Evolutionary conservation across 1,139 yeast genomes (phyloP).

Genomic region (Trichomonascaceae sp.): DNA sequence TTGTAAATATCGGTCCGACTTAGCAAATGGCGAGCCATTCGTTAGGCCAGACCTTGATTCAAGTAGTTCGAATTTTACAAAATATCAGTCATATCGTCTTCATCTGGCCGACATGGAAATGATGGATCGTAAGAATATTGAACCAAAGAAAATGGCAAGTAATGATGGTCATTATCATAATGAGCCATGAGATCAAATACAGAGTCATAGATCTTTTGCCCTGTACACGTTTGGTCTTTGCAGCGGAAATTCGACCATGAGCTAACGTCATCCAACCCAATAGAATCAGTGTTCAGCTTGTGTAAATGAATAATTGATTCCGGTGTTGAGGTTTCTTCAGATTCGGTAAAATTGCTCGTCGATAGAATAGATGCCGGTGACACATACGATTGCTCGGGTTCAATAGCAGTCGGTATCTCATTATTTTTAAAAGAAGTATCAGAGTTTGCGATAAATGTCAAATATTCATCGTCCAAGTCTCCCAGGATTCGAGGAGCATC

Average conservation of each 20-base stretch:
- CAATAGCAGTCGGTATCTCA: background rate
- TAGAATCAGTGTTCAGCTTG: background rate
- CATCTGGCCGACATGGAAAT: conserved; percentile 3
- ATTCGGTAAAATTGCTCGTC: background rate
- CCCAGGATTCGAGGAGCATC: background rate
- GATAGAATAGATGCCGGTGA: background rate
- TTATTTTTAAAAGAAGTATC: background rate
- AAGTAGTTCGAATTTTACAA: too few relatives aligned
- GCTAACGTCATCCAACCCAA: background rate
- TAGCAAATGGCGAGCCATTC: too few relatives aligned
- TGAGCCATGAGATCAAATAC: conserved; percentile 7
- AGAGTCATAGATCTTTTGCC: background rate
- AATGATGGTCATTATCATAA: conserved; percentile 3
- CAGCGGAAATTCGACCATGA: conserved; percentile 6
- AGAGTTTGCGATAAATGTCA: background rate
- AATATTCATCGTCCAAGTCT: background rate
- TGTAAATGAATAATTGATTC: background rate
- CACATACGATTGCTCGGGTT: background rate
- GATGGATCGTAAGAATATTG: conserved; percentile 7
- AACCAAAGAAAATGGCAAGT: conserved; percentile 2
- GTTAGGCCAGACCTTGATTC: too few relatives aligned
- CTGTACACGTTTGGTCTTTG: conserved; percentile 1
- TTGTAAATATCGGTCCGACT: too few relatives aligned
- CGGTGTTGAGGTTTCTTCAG: background rate
- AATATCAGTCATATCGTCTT: background rate